A percentile compares a stretch with the other conserved stretches of the same genome.
These are phyloP conservation scores for Neoscytalidium dimidiatum DNA, from an alignment of 2,329 filamentous ascomycete genomes.

Conservation along the genomic window DNA sequence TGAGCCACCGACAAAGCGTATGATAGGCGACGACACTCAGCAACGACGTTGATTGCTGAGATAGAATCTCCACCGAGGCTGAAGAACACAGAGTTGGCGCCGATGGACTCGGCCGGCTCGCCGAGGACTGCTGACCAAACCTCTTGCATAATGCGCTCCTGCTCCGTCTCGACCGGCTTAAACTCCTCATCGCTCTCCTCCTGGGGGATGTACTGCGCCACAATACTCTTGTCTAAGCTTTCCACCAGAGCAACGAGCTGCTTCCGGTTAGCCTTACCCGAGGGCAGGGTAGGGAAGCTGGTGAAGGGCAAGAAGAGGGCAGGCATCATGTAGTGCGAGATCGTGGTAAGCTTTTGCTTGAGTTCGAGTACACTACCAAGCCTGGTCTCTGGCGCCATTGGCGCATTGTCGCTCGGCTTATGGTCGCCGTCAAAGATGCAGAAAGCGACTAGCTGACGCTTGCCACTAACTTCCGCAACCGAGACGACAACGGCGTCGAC, in stretches of 20 bases:
- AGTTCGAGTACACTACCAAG: neutral
- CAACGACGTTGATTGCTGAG: slow-evolving; percentile 6
- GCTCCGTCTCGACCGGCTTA: neutral
- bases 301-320: neutral
- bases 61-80: slow-evolving; percentile 15
- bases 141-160: neutral
- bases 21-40: neutral
- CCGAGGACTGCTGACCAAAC: neutral
- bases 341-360: neutral
- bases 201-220: neutral
- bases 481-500: neutral
- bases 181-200: neutral
- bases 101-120: neutral
- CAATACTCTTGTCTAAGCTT: neutral
- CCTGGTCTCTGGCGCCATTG: neutral
- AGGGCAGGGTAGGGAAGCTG: neutral
- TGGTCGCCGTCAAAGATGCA: neutral
- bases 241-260: neutral
- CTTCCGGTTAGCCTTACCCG: slow-evolving; percentile 1
- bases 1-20: neutral
- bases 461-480: neutral
- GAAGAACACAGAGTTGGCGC: neutral
- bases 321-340: slow-evolving; percentile 11
- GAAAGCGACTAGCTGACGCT: slow-evolving; percentile 11
- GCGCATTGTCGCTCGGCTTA: neutral